Evolutionary conservation across 306 rosid genomes (phyloP).

Genomic region (Potentilla sterilis): DNA sequence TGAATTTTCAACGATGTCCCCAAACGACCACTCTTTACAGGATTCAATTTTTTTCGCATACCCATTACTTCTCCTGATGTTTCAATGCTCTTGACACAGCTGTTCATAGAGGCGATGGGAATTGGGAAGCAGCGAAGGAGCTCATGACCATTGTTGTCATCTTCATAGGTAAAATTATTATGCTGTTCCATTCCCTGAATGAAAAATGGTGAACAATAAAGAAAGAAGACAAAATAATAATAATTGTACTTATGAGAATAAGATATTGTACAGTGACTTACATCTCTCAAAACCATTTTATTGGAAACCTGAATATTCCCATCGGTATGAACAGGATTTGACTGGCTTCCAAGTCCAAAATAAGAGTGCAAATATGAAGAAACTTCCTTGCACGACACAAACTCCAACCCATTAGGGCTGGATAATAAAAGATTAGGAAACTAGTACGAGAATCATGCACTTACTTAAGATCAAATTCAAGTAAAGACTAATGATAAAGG

Average conservation of each 20-base stretch:
- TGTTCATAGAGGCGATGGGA: slow-evolving; percentile 22
- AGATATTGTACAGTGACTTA: slow-evolving; percentile 40
- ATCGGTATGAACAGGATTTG: slow-evolving; percentile 35
- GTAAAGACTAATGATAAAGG: background rate
- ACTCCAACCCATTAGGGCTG: slow-evolving; percentile 82
- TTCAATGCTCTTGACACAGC: slow-evolving; percentile 10
- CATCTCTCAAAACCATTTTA: slow-evolving; percentile 40
- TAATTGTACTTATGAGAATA: slow-evolving; percentile 2
- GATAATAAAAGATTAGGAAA: slow-evolving; percentile 41
- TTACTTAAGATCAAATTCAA: slow-evolving; percentile 20
- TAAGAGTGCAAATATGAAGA: slow-evolving; percentile 53
- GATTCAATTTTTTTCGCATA: slow-evolving; percentile 13
- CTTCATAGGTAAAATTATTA: slow-evolving; percentile 33
- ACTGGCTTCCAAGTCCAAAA: slow-evolving; percentile 27
- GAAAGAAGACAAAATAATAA: slow-evolving; percentile 6
- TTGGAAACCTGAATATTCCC: slow-evolving; percentile 36
- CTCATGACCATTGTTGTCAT: slow-evolving; percentile 35
- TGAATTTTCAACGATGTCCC: slow-evolving; percentile 20
- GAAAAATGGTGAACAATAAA: slow-evolving; percentile 18
- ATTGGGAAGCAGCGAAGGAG: slow-evolving; percentile 27
- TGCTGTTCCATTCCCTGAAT: slow-evolving; percentile 32
- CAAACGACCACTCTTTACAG: slow-evolving; percentile 10
- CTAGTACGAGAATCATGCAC: slow-evolving; percentile 33
- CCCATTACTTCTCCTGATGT: slow-evolving; percentile 14
- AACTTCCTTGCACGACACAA: slow-evolving; percentile 68